Conservation (phyloP, 2,329 filamentous ascomycete genomes). For the Xylaria sp. region DNA sequence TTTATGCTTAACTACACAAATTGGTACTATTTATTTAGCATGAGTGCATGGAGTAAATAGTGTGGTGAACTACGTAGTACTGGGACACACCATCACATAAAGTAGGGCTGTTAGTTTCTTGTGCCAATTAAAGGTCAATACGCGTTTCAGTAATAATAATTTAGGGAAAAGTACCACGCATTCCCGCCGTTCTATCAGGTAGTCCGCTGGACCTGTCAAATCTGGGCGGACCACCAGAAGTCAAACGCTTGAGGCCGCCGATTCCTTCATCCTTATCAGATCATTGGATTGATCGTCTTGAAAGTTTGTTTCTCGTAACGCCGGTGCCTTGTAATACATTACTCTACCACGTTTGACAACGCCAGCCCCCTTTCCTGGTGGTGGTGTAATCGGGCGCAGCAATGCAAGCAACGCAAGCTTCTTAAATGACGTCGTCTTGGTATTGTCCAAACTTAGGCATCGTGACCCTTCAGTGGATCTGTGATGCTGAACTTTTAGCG, state of each 20-base stretch:
- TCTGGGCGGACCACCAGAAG: background rate
- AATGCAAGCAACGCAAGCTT: constrained; percentile 29
- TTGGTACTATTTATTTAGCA: background rate
- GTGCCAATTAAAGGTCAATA: constrained; percentile 9
- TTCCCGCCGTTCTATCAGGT: constrained; percentile 24
- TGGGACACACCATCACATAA: constrained; percentile 15
- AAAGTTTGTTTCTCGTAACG: constrained; percentile 8
- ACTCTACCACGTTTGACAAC: constrained; percentile 1
- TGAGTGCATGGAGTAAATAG: background rate
- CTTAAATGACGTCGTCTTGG: constrained; percentile 24
- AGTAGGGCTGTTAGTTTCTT: constrained; percentile 29
- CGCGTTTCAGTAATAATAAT: constrained; percentile 22
- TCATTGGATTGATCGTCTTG: background rate
- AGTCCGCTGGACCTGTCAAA: constrained; percentile 11
- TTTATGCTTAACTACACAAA: background rate
- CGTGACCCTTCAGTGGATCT: constrained; percentile 10
- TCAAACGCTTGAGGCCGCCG: background rate
- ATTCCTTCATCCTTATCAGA: constrained; percentile 6
- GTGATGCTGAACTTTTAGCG: constrained; percentile 9
- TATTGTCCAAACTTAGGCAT: constrained; percentile 12
- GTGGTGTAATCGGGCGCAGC: constrained; percentile 26
- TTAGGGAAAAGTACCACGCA: constrained; percentile 35
- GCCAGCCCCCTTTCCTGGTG: constrained; percentile 7
- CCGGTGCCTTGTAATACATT: constrained; percentile 5
- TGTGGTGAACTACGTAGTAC: constrained; percentile 4